Base-by-base conservation (phyloP, 2,329 filamentous ascomycete species). In the Rutstroemia sp. region DNA sequence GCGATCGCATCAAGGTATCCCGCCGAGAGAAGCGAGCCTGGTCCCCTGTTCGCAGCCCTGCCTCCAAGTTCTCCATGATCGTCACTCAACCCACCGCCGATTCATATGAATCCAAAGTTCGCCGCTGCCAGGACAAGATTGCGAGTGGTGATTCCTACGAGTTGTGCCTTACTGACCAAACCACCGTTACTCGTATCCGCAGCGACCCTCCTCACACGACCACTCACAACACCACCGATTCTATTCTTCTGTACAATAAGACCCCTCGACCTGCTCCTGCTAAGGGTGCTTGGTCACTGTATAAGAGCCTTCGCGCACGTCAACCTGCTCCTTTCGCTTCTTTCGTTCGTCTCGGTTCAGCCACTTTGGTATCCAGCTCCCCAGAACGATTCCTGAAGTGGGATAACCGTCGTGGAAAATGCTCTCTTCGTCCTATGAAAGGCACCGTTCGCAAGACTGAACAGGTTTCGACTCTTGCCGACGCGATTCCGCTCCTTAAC, bases 381-480 rank as follows among this genome's bases (percentile, higher is more conserved):
- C 92, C 92, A 0, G 92, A 97, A 72, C 87, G 92, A 2, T 97
- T 96, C 68, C 80, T 97, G 16, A 82, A 81, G 55, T 88, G 83
- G 82, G 47, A 56, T 4, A 76, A 62, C 19, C 78, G 47, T 78
- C 42, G 72, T 71, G 85, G 86, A 0, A 71, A 75, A 44, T 89
- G 86, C 68, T 83, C 87, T 59, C 94, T 96, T 78, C 84, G 92
- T 7, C 92, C 92, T 0, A 97, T 97, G 83, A 97, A 97, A 75
- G 92, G 92, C 48, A 97, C 92, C 0, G 90, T 96, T n/a, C 85
- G 85, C 64, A 95, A 95, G 65, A 81, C 80, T 0, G 74, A 77
- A 0, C 76, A 76, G 1, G 83, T 79, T 0, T 69, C 86, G 39
- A 94, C 87, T 0, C 76, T 87, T n/a, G 80, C 78, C 5, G 80